phyloP scores from a whole-genome alignment of 495 filamentous ascomycete genomes.

The Neurospora sp. region DNA sequence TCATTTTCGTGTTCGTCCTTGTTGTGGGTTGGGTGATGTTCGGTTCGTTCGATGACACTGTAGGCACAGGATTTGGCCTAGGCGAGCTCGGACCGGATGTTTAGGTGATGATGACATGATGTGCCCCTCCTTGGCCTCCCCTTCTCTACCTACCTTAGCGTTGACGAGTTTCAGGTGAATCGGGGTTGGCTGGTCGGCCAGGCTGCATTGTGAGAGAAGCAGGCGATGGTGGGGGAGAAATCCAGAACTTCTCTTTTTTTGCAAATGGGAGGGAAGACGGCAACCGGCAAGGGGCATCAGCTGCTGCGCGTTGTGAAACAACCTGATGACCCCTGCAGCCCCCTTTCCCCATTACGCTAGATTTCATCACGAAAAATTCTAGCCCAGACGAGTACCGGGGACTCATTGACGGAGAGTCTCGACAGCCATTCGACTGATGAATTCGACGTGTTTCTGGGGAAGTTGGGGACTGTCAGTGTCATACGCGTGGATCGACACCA shows the following conservation, averaged over 20 bases:
- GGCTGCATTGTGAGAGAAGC: neutral
- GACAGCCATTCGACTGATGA: neutral
- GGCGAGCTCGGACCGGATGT: neutral
- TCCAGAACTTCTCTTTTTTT: neutral
- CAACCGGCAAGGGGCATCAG: neutral
- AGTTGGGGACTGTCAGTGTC: neutral
- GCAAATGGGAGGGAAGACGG: neutral
- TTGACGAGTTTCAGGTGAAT: constrained; percentile 27
- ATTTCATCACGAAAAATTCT: neutral
- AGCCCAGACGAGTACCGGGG: neutral
- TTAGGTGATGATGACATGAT: constrained; percentile 10
- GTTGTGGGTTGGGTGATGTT: neutral
- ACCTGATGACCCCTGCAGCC: neutral
- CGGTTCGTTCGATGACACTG: neutral
- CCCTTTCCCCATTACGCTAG: neutral
- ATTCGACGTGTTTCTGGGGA: neutral
- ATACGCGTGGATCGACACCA: neutral
- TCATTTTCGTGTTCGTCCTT: neutral
- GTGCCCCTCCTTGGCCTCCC: constrained; percentile 9
- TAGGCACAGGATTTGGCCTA: neutral
- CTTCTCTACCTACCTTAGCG: constrained; percentile 3
- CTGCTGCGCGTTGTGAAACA: neutral
- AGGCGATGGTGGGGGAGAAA: neutral
- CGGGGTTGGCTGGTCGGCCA: neutral
- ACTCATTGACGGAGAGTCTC: neutral